Evolutionary conservation across 306 rosid species (phyloP), one percentile per base, ranked within the genome.

Genomic region (Prunus mongolica): DNA sequence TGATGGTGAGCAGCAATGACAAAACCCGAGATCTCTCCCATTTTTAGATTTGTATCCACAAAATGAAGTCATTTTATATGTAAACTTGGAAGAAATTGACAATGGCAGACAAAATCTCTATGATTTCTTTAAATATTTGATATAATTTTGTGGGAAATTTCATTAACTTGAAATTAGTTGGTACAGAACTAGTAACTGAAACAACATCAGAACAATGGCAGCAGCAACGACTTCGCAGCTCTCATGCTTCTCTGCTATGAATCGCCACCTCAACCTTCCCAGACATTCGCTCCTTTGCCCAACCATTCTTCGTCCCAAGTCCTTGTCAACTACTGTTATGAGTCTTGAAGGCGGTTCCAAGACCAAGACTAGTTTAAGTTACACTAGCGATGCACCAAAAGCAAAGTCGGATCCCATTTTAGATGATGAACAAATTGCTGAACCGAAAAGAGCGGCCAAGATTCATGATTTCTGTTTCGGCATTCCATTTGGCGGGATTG

Each of bases 391-490:
- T 61, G 77, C 45, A 60, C 30, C 77, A 28, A 84, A 81, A 34
- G 72, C 73, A 74, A 77, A 83, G 38, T 63, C 81, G 4, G 72
- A 83, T 80, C 79, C 86, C 34, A 71, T 79, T 62, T 19, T 75
- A 38, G 87, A 81, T 55, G 72, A 68, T 16, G 74, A 82, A 24
- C 86, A 81, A 54, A 73, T 56, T 28, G 46, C 32, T 76, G 85
- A 85, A 65, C 88, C 57, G 45, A 83, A 84, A 82, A 74, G 76
- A 49, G 74, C 88, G 19, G 96, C 97, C 3, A 92, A 89, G 84
- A 85, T 94, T 74, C 98, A 94, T 84, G 98, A 94, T 81, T 94
- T 94, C 80, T 94, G 98, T 84, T 94, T 94, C 18, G 98, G 97
- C 71, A 92, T 94, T 82, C 98, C 98, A 52, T 94, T 89, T 74